phyloP scores from a whole-genome alignment of 805 yeast species.

The Wickerhamiella shivajii region DNA sequence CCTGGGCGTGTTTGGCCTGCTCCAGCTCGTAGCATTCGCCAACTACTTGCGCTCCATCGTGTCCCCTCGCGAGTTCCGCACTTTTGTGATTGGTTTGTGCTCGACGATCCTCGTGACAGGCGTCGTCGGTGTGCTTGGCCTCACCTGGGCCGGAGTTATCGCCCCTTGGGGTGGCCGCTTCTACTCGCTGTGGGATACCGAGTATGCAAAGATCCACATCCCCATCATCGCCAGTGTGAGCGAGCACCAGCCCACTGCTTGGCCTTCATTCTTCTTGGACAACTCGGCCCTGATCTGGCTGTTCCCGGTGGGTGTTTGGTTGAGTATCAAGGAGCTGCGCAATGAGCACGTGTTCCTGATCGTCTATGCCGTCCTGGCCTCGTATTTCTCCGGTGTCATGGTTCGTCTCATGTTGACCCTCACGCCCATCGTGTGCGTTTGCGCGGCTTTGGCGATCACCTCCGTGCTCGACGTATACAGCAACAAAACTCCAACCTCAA shows the following conservation, averaged over 20 bases:
- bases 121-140: slow-evolving; percentile 51
- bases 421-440: slow-evolving; percentile 91
- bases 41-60: slow-evolving; percentile 64
- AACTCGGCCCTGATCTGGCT: slow-evolving; percentile 88
- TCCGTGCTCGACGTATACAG: slow-evolving; percentile 70
- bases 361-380: slow-evolving; percentile 82
- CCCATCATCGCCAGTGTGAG: slow-evolving; percentile 98
- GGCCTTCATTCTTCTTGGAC: slow-evolving; percentile 97
- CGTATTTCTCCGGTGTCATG: slow-evolving; percentile 98
- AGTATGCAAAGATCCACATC: slow-evolving; percentile 92
- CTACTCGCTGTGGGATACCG: slow-evolving; percentile 96
- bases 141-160: slow-evolving; percentile 83
- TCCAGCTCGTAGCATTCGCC: slow-evolving; percentile 81
- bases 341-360: slow-evolving; percentile 90
- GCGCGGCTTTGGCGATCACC: slow-evolving; percentile 80
- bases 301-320: slow-evolving; percentile 93
- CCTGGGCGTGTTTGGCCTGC: slow-evolving; percentile 87
- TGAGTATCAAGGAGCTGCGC: slow-evolving; percentile 74
- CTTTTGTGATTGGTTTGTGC: slow-evolving; percentile 36
- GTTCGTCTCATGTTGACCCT: slow-evolving; percentile 92
- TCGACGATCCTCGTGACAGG: slow-evolving; percentile 46
- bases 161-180: slow-evolving; percentile 99
- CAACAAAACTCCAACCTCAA: slow-evolving; percentile 26
- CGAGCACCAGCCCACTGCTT: slow-evolving; percentile 99
- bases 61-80: slow-evolving; percentile 54